Conservation (phyloP, 495 filamentous ascomycete species). For the Aspergillus homomorphus region DNA sequence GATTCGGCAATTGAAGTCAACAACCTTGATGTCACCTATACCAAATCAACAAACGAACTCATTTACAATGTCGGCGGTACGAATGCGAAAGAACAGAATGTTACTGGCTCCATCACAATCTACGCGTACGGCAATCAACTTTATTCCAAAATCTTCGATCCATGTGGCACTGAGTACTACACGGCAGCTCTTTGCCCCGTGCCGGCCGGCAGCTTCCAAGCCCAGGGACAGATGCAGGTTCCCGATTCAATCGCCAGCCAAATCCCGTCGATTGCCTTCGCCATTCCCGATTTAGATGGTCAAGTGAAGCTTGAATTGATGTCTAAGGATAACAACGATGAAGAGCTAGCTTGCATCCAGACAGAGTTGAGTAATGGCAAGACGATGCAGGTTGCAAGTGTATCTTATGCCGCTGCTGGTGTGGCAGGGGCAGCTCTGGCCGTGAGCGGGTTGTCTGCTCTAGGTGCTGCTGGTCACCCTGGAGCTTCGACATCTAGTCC, state of each 20-base stretch:
- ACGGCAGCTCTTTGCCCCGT: constrained; percentile 80
- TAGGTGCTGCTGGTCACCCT: constrained; percentile 59
- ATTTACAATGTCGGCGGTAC: constrained; percentile 81
- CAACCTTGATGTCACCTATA: constrained; percentile 73
- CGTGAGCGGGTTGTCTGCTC: constrained; percentile 68
- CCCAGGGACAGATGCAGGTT: constrained; percentile 65
- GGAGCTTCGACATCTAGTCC: constrained; percentile 73
- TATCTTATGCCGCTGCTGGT: constrained; percentile 80
- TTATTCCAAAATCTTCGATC: constrained; percentile 78
- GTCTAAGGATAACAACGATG: constrained; percentile 52
- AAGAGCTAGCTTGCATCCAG: constrained; percentile 74
- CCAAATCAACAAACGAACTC: constrained; percentile 66
- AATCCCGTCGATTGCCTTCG: constrained; percentile 89
- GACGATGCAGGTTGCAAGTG: constrained; percentile 66
- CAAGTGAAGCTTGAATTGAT: constrained; percentile 75
- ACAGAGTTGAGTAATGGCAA: constrained; percentile 85
- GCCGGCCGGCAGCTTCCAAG: constrained; percentile 69
- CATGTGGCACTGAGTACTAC: constrained; percentile 64
- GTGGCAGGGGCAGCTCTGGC: constrained; percentile 83
- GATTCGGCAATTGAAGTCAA: constrained; percentile 68
- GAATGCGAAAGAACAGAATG: constrained; percentile 71
- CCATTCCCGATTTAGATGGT: constrained; percentile 86
- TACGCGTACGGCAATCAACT: constrained; percentile 83
- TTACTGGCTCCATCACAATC: constrained; percentile 73
- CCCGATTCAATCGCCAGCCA: constrained; percentile 64